These are phyloP conservation scores for Corinectria fuckeliana DNA, from an alignment of 2,329 filamentous ascomycete species.

Conservation along the genomic window DNA sequence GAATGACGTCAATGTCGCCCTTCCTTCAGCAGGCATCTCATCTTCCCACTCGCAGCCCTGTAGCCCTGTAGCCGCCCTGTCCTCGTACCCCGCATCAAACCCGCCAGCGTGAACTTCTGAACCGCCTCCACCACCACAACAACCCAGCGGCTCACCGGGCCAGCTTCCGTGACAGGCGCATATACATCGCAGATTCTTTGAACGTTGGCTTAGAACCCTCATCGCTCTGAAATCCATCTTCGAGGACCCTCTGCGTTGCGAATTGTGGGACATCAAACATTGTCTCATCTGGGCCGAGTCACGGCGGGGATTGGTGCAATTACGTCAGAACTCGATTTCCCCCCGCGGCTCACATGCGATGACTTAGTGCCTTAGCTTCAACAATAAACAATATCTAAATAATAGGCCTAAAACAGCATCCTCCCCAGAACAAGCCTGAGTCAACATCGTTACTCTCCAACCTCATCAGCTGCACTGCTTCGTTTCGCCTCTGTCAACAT, in stretches of 20 bases:
- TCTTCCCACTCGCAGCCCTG: no score
- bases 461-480: not conserved
- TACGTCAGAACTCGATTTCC: slow-evolving; percentile 1
- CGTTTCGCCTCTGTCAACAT: slow-evolving; percentile 3
- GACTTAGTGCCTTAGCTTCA: not conserved
- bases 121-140: not conserved
- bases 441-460: not conserved
- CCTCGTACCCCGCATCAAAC: not conserved
- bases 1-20: no score
- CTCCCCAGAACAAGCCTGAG: not conserved
- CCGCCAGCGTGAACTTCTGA: not conserved
- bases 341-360: not conserved
- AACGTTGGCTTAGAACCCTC: not conserved
- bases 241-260: not conserved
- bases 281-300: slow-evolving; percentile 7
- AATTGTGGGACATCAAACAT: not conserved
- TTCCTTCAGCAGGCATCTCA: no score
- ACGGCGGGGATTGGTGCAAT: not conserved
- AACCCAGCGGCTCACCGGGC: not conserved
- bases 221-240: not conserved
- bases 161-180: not conserved
- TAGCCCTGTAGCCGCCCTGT: not conserved
- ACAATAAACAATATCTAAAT: not conserved
- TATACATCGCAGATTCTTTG: not conserved
- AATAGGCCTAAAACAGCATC: no score